These are phyloP conservation scores for Murraya koenigii DNA, from an alignment of 345 rosid species.

Conservation along the genomic window DNA sequence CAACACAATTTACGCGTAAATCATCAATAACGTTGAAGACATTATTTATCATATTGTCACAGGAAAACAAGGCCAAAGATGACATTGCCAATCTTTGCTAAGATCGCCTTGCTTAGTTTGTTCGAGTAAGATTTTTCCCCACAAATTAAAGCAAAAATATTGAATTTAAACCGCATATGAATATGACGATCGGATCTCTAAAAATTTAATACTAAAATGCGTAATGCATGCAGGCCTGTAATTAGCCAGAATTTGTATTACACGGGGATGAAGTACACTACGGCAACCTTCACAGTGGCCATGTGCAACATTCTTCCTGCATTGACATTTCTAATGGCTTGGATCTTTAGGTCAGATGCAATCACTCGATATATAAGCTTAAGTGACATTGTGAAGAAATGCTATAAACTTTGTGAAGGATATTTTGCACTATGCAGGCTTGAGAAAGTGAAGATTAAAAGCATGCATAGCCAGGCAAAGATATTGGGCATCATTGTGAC, in stretches of 20 bases:
- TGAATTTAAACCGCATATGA: too few species aligned
- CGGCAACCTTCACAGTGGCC: conserved; percentile 72
- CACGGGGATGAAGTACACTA: conserved; percentile 67
- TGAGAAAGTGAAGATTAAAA: conserved; percentile 33
- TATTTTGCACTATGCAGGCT: conserved; percentile 22
- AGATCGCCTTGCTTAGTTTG: conserved; percentile 1
- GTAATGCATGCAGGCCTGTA: conserved; percentile 31
- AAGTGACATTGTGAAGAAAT: background rate
- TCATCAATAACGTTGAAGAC: background rate
- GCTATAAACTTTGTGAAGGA: background rate
- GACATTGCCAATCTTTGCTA: background rate
- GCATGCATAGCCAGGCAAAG: conserved; percentile 41
- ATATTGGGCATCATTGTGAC: conserved; percentile 40
- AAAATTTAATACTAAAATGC: background rate
- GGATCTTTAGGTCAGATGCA: conserved; percentile 42
- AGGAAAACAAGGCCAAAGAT: background rate
- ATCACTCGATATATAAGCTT: background rate
- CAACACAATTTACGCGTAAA: too few species aligned
- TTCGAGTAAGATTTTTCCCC: background rate
- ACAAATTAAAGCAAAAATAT: too few species aligned
- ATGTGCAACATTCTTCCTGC: conserved; percentile 72
- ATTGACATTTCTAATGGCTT: conserved; percentile 61
- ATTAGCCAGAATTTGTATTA: conserved; percentile 48
- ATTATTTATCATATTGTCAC: background rate
- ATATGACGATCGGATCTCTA: background rate